Percentiles rank a stretch among this genome's conserved stretches.
phyloP scores from a whole-genome alignment of 768 basidiomycete genomes.

The Suillus subaureus region DNA sequence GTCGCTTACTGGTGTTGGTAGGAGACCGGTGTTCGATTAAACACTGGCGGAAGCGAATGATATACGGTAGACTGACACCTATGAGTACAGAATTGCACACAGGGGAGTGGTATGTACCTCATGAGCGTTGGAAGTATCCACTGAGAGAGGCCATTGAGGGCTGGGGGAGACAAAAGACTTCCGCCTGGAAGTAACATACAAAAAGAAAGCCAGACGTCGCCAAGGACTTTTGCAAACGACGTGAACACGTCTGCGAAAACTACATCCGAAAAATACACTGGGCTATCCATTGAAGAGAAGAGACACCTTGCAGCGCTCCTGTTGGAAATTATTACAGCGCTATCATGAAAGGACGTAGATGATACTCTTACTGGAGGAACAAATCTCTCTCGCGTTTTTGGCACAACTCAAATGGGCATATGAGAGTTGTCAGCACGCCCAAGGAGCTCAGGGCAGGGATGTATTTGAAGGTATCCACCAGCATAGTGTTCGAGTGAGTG shows the following conservation, averaged over 20 bases:
- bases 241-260: slow-evolving; percentile 95
- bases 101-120: slow-evolving; percentile 56
- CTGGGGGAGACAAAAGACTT: slow-evolving; percentile 66
- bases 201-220: slow-evolving; percentile 88
- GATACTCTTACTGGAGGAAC: slow-evolving; percentile 70
- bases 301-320: slow-evolving; percentile 80
- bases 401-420: slow-evolving; percentile 69
- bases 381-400: slow-evolving; percentile 73
- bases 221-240: slow-evolving; percentile 95
- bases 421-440: slow-evolving; percentile 53
- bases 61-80: slow-evolving; percentile 71
- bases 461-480: slow-evolving; percentile 77
- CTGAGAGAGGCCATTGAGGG: slow-evolving; percentile 60
- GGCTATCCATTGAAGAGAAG: slow-evolving; percentile 56
- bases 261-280: slow-evolving; percentile 88
- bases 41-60: slow-evolving; percentile 94
- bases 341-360: not conserved
- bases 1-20: slow-evolving; percentile 65
- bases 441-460: slow-evolving; percentile 72
- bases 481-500: slow-evolving; percentile 55
- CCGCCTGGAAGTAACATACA: slow-evolving; percentile 88
- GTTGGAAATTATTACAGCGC: slow-evolving; percentile 7
- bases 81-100: slow-evolving; percentile 12
- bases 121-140: slow-evolving; percentile 86
- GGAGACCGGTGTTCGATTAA: slow-evolving; percentile 75